Percentiles rank a stretch among this genome's conserved stretches.
phyloP scores from a whole-genome alignment of 768 basidiomycete genomes.

The Suillus placidus region DNA sequence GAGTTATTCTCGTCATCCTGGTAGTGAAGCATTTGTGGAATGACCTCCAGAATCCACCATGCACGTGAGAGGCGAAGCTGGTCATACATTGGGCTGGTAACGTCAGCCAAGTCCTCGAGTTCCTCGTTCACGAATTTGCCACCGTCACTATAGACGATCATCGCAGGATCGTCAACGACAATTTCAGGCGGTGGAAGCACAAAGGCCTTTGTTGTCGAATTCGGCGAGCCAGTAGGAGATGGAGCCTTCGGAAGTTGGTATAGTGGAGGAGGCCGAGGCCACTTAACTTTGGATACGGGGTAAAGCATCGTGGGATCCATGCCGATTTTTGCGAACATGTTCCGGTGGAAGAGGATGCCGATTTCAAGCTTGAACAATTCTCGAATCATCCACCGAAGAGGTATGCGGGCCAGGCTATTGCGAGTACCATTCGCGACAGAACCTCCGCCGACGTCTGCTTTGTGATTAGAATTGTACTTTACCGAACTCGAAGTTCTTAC shows the following conservation, averaged over 20 bases:
- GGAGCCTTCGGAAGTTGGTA: slow-evolving; percentile 24
- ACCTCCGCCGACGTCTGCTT: slow-evolving; percentile 76
- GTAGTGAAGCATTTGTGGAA: slow-evolving; percentile 41
- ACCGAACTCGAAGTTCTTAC: slow-evolving; percentile 39
- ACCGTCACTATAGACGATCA: slow-evolving; percentile 23
- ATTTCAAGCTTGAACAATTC: slow-evolving; percentile 58
- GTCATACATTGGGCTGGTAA: slow-evolving; percentile 55
- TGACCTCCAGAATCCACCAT: slow-evolving; percentile 72
- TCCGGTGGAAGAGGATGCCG: slow-evolving; percentile 60
- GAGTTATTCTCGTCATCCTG: slow-evolving; percentile 27
- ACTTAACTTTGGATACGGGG: slow-evolving; percentile 21
- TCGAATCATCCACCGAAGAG: slow-evolving; percentile 79
- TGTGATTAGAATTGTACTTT: background rate
- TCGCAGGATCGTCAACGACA: slow-evolving; percentile 14
- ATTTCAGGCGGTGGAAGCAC: slow-evolving; percentile 20
- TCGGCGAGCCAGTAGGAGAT: slow-evolving; percentile 17
- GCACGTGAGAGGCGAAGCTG: slow-evolving; percentile 47
- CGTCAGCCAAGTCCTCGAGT: slow-evolving; percentile 64
- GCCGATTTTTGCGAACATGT: slow-evolving; percentile 45
- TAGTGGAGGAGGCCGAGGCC: slow-evolving; percentile 39
- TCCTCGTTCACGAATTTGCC: slow-evolving; percentile 48
- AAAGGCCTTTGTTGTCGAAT: slow-evolving; percentile 15
- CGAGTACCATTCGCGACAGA: slow-evolving; percentile 57
- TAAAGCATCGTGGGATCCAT: slow-evolving; percentile 52
- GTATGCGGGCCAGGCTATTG: slow-evolving; percentile 67